Evolutionary conservation across 2,329 filamentous ascomycete species (phyloP).

Genomic region (Xylaria sp.): DNA sequence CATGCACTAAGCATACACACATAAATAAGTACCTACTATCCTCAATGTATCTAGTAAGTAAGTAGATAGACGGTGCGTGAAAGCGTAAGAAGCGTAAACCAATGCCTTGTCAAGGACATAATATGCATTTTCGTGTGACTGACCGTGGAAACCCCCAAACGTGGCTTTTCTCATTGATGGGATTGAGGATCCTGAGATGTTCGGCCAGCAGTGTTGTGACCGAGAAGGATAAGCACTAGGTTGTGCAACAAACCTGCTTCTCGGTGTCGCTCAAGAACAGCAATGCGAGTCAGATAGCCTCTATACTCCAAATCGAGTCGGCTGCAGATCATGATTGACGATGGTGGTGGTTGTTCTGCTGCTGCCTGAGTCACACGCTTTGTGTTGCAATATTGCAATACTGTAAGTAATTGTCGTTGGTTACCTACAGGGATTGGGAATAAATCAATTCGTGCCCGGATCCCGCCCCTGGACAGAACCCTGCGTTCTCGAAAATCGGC

Average conservation of each 20-base stretch:
- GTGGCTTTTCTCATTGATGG: neutral
- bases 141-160: too few relatives aligned
- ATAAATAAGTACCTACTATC: neutral
- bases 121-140: neutral
- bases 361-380: constrained; percentile 32
- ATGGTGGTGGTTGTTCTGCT: constrained; percentile 17
- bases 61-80: too few relatives aligned
- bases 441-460: neutral
- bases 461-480: neutral
- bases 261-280: constrained; percentile 3
- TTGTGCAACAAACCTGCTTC: constrained; percentile 7
- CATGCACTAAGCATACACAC: neutral
- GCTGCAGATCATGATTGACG: constrained; percentile 21
- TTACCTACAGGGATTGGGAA: constrained; percentile 1
- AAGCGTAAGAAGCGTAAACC: neutral
- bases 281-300: constrained; percentile 33
- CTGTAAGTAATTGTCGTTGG: neutral
- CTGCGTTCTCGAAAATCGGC: neutral
- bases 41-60: too few relatives aligned
- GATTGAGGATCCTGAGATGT: constrained; percentile 1
- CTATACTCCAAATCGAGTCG: constrained; percentile 7
- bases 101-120: constrained; percentile 4
- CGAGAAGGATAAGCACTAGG: constrained; percentile 14
- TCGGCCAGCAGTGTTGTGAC: constrained; percentile 6
- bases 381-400: constrained; percentile 7